A percentile compares a stretch with the other conserved stretches of the same genome.
phyloP scores from a whole-genome alignment of 352 stramenopile species.

The Phytophthora pinifolia region DNA sequence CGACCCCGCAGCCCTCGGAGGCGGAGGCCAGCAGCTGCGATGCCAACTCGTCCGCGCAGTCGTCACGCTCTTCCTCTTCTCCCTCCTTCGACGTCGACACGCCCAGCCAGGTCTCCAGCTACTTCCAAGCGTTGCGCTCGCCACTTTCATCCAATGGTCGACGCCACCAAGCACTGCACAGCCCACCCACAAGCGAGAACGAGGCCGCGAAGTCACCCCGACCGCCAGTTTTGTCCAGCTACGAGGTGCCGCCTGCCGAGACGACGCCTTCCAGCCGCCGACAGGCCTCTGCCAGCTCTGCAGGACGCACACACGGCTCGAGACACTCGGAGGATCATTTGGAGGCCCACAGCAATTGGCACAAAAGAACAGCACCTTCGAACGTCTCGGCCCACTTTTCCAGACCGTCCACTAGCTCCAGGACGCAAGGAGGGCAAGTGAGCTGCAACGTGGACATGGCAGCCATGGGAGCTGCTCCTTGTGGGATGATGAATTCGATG shows the following conservation, averaged over 20 bases:
- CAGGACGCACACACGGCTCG: constrained; percentile 23
- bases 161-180: constrained; percentile 7
- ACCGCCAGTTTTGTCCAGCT: constrained; percentile 4
- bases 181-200: constrained; percentile 3
- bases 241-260: constrained; percentile 9
- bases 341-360: constrained; percentile 5
- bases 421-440: background rate
- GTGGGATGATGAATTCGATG: background rate
- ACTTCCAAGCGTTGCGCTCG: constrained; percentile 22
- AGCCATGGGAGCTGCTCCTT: constrained; percentile 2
- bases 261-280: background rate
- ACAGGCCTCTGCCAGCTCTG: constrained; percentile 15
- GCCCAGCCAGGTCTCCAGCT: background rate
- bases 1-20: too few relatives aligned
- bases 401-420: constrained; percentile 7
- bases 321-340: constrained; percentile 18
- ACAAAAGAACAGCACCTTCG: constrained; percentile 12
- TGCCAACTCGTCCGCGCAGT: constrained; percentile 1
- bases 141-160: constrained; percentile 10
- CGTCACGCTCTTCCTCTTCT: constrained; percentile 6
- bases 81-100: background rate
- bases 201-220: background rate
- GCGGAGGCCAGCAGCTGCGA: background rate
- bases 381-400: constrained; percentile 21
- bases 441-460: constrained; percentile 9